A percentile compares a stretch with the other conserved stretches of the same genome.
Evolutionary conservation across 2,329 filamentous ascomycete genomes (phyloP).

Genomic region (Trichoderma brevicompactum): DNA sequence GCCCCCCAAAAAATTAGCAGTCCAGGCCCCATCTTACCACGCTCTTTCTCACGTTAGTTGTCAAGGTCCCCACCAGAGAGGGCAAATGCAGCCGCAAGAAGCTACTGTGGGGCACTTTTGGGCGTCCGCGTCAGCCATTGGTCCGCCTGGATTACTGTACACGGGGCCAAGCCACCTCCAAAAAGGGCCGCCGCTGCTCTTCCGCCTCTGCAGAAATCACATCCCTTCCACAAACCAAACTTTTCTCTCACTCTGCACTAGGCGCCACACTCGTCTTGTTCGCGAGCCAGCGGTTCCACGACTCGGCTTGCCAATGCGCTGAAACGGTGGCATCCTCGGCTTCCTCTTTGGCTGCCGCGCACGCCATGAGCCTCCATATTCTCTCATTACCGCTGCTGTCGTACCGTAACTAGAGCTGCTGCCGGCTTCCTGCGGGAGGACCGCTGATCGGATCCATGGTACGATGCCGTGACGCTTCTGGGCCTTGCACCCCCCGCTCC

Average conservation of each 20-base stretch:
- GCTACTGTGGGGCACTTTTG: constrained; percentile 14
- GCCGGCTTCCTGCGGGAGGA: constrained; percentile 28
- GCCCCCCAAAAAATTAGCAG: not conserved
- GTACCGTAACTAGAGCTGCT: constrained; percentile 28
- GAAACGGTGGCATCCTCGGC: constrained; percentile 28
- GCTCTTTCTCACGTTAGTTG: not conserved
- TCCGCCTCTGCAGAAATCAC: constrained; percentile 22
- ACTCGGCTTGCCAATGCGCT: constrained; percentile 33
- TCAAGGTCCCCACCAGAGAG: constrained; percentile 12
- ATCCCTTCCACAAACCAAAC: constrained; percentile 23
- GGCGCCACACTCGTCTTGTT: constrained; percentile 6
- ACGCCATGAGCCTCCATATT: constrained; percentile 24
- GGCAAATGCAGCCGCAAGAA: constrained; percentile 26
- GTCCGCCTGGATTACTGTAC: constrained; percentile 2
- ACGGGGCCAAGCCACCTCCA: constrained; percentile 22
- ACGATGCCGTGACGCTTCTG: constrained; percentile 22
- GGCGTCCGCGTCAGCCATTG: constrained; percentile 11
- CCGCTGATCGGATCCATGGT: constrained; percentile 30
- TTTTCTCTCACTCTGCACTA: constrained; percentile 15
- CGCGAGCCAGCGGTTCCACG: constrained; percentile 25
- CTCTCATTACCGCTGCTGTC: constrained; percentile 15
- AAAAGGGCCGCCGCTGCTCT: constrained; percentile 26
- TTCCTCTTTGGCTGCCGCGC: constrained; percentile 31
- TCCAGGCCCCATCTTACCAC: constrained; percentile 1
- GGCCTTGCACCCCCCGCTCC: constrained; percentile 18